These are phyloP conservation scores for Scenedesmus sp. DNA, from an alignment of 163 green algal species.

Conservation along the genomic window DNA sequence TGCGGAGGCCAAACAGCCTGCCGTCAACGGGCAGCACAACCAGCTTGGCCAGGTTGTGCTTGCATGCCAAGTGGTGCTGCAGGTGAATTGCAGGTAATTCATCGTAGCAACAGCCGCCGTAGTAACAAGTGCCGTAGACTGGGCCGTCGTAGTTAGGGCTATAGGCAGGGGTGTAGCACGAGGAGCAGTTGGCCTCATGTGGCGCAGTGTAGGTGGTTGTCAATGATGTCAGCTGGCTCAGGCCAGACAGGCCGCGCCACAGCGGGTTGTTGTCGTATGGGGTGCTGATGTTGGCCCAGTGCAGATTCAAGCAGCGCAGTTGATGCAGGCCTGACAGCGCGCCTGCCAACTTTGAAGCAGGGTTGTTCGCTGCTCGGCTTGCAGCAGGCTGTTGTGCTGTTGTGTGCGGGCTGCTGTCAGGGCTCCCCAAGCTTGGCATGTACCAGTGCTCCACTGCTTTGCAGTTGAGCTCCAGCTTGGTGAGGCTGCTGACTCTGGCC, in stretches of 20 bases:
- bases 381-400: no score
- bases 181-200: no score
- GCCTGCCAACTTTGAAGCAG: not conserved
- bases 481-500: not conserved
- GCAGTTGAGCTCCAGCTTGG: not conserved
- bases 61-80: not conserved
- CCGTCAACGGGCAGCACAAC: not conserved
- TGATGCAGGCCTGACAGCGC: not conserved
- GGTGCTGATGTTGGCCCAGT: not conserved
- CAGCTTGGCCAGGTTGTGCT: not conserved
- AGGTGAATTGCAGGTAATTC: not conserved
- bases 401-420: not conserved
- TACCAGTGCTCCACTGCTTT: not conserved
- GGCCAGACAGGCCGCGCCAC: not conserved
- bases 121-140: no score
- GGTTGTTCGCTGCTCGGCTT: not conserved
- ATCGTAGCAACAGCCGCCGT: no score
- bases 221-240: not conserved
- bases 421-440: not conserved
- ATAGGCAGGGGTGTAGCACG: no score
- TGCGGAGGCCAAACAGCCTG: not conserved
- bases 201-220: not conserved
- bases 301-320: not conserved
- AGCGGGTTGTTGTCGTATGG: not conserved
- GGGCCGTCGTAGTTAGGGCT: not conserved